Conservation (phyloP, 306 rosid genomes). For the Luffa aegyptiaca region DNA sequence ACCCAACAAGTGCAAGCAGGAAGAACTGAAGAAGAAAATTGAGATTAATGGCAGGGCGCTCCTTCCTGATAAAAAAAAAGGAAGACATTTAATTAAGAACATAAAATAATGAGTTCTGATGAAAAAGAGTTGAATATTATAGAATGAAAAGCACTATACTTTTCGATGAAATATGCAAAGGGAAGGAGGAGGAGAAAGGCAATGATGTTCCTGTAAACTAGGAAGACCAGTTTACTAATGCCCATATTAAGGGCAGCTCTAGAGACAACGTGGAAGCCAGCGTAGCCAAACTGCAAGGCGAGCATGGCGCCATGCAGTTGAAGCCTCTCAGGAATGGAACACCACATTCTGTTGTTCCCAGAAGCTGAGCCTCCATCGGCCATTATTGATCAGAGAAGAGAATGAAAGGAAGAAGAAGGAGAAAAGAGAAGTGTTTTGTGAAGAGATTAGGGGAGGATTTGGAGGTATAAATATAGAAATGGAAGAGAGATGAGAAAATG, state of each 20-base stretch:
- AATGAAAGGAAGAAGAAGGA: background rate
- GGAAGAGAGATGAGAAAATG: background rate
- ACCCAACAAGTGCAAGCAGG: constrained; percentile 90
- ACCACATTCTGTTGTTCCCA: constrained; percentile 51
- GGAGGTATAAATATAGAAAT: constrained; percentile 6
- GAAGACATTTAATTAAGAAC: background rate
- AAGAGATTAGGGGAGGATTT: constrained; percentile 12
- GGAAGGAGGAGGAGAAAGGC: constrained; percentile 80
- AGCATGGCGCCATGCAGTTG: constrained; percentile 96
- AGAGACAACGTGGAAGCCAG: constrained; percentile 91
- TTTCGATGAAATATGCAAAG: constrained; percentile 84
- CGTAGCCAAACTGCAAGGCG: constrained; percentile 95
- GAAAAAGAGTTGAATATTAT: too few species aligned
- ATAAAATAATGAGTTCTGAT: background rate
- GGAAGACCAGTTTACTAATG: constrained; percentile 83
- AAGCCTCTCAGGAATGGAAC: constrained; percentile 62
- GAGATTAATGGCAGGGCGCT: constrained; percentile 64
- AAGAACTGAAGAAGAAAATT: constrained; percentile 71
- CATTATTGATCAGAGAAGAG: background rate
- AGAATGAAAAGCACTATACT: constrained; percentile 18
- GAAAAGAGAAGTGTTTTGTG: constrained; percentile 15
- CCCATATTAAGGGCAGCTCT: constrained; percentile 98
- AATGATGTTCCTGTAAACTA: constrained; percentile 77
- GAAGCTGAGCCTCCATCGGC: background rate
- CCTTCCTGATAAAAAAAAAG: constrained; percentile 46